Base-by-base conservation (phyloP, 148 eudicot species). In the Chenopodium berlandieri region DNA sequence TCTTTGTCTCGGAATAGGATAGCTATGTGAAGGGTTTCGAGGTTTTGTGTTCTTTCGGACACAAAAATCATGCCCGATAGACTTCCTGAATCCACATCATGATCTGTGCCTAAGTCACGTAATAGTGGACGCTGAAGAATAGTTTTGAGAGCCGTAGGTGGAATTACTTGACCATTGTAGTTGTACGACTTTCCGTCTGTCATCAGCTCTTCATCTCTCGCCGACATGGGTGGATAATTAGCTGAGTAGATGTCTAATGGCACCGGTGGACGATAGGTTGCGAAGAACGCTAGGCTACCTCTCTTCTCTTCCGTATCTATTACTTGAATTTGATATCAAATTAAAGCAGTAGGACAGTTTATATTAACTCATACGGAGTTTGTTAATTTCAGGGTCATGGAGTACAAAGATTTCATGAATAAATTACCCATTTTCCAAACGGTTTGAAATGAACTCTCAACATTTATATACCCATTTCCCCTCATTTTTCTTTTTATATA, bases 21-120 rank as follows among this genome's bases (percentile, higher is more conserved):
- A 27, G 75, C 82, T 1, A 83, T 65, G 50, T 83, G 85, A 34
- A 83, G 82, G 2, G 85, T 83, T 20, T 83, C 85, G 19, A 83
- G 85, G 75, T 50, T 25, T 1, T 67, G 9, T 0, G 75, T 79
- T 37, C 79, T 68, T 27, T 78, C 85, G 2, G 85, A 83, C 23
- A 83, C 85, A 11, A 83, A 78, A 0, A 83, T 1, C 30, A 78
- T 22, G 30, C 79, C 85, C 3, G 79, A 19, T 0, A 83, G 75
- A 0, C 73, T 60, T n/a, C 79, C 85, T 19, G 60, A 48, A 1
- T 83, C 79, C 0, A 83, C 78, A n/a, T 83, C 82, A 0, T 14
- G 23, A 2, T 50, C 78, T 0, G 66, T 67, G 23, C 75, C 85
- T 1, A 17, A 16, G 25, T 1, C 7, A 11, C 52, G 52, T 6